Evolutionary conservation across 2,329 filamentous ascomycete genomes (phyloP).

Genomic region (Aquanectria penicillioides): DNA sequence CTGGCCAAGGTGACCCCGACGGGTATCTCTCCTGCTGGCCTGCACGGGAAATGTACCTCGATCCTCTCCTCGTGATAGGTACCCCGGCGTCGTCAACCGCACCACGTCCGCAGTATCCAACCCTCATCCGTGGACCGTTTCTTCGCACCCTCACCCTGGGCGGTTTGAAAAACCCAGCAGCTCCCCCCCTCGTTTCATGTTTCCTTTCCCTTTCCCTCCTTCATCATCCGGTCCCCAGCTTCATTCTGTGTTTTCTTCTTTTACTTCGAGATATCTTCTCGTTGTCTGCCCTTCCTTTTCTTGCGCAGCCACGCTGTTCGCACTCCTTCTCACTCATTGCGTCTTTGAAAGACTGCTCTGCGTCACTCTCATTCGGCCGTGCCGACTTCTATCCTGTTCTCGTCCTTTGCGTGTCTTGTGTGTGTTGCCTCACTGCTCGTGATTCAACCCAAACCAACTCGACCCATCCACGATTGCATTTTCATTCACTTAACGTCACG

Average conservation of each 20-base stretch:
- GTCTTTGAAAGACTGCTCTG: slow-evolving; percentile 63
- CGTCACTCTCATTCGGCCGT: slow-evolving; percentile 47
- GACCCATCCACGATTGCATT: slow-evolving; percentile 20
- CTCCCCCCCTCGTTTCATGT: slow-evolving; percentile 34
- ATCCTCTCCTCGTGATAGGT: no score
- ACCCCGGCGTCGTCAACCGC: no score
- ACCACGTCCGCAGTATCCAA: not conserved
- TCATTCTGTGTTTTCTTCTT: slow-evolving; percentile 29
- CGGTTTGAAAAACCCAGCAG: slow-evolving; percentile 34
- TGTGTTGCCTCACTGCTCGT: slow-evolving; percentile 29
- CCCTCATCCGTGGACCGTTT: slow-evolving; percentile 7
- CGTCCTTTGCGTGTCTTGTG: slow-evolving; percentile 22
- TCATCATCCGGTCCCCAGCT: slow-evolving; percentile 35
- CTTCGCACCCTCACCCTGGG: slow-evolving; percentile 9
- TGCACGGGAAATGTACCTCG: no score
- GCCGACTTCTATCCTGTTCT: slow-evolving; percentile 42
- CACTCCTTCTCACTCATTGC: slow-evolving; percentile 51
- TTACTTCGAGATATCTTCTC: slow-evolving; percentile 35
- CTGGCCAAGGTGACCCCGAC: not conserved
- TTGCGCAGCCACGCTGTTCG: slow-evolving; percentile 44
- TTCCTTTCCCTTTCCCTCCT: slow-evolving; percentile 29
- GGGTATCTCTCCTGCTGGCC: no score
- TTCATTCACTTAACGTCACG: slow-evolving; percentile 21
- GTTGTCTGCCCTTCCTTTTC: slow-evolving; percentile 43
- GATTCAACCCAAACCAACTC: slow-evolving; percentile 27